Conservation (phyloP, 495 filamentous ascomycete species). For the Pseudoneurospora amorphoporcata region DNA sequence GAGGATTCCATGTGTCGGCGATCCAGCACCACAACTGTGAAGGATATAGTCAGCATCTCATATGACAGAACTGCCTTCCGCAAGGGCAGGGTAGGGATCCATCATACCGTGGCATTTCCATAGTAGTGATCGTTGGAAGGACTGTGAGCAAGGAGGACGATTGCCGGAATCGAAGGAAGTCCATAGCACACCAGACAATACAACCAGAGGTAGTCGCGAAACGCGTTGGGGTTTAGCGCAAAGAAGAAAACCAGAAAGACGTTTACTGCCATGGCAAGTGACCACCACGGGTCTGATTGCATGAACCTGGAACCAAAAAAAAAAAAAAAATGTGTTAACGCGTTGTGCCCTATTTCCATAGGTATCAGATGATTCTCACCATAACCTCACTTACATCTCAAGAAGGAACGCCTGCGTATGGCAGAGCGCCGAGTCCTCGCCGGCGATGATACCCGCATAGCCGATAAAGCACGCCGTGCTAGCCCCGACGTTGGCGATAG, state of each 20-base stretch:
- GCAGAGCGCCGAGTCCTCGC: conserved; percentile 48
- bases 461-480: conserved; percentile 69
- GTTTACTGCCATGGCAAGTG: conserved; percentile 73
- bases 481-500: conserved; percentile 69
- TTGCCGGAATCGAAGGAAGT: conserved; percentile 56
- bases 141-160: conserved; percentile 43
- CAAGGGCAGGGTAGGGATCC: neutral
- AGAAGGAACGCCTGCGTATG: conserved; percentile 71
- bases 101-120: conserved; percentile 54
- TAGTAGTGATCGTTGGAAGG: conserved; percentile 28
- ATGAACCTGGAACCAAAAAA: conserved; percentile 34
- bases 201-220: conserved; percentile 56
- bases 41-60: neutral
- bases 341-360: neutral
- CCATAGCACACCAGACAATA: conserved; percentile 70
- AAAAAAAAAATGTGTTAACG: neutral
- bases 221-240: conserved; percentile 51
- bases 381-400: conserved; percentile 31
- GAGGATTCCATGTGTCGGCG: conserved; percentile 50
- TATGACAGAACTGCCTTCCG: neutral
- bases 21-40: conserved; percentile 80
- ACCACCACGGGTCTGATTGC: conserved; percentile 50
- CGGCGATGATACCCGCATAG: conserved; percentile 41
- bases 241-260: conserved; percentile 79
- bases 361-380: neutral